These are phyloP conservation scores for Ampelocalamus luodianensis DNA, from an alignment of 176 grass and related monocot species.

Conservation along the genomic window DNA sequence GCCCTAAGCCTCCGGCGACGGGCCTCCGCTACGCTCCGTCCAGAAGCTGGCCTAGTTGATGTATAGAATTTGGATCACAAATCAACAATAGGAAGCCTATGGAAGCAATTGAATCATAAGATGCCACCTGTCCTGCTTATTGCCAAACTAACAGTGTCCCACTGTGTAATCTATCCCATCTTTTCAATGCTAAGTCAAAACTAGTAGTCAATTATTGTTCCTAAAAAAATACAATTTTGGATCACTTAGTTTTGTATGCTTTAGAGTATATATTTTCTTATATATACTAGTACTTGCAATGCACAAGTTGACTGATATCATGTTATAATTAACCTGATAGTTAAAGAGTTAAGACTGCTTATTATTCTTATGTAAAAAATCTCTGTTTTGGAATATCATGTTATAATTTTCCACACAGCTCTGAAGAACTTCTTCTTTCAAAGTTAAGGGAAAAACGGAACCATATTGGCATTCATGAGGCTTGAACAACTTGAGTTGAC, in stretches of 20 bases:
- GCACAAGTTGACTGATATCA: conserved; percentile 34
- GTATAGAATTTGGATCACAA: too few species aligned
- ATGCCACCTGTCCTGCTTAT: conserved; percentile 41
- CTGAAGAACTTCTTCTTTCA: conserved; percentile 1
- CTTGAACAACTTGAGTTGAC: conserved; percentile 41
- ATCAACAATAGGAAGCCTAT: conserved; percentile 13
- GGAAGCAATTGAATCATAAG: conserved; percentile 36
- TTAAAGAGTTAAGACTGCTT: not conserved
- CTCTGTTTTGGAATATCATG: not conserved
- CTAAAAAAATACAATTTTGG: not conserved
- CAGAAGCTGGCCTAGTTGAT: too few species aligned
- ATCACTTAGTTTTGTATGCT: not conserved
- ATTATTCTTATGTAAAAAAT: not conserved
- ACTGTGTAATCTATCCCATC: not conserved
- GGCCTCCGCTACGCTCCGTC: too few species aligned
- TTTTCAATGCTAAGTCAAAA: conserved; percentile 34
- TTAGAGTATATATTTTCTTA: not conserved
- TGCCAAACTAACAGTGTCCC: conserved; percentile 25
- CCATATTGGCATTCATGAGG: conserved; percentile 11
- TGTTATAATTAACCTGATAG: conserved; percentile 3
- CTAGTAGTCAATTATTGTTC: conserved; percentile 10
- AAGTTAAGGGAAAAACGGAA: conserved; percentile 10
- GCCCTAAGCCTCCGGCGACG: too few species aligned
- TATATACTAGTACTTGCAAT: not conserved
- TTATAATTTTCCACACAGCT: not conserved